Conservation (phyloP, 805 yeast species). For the Suhomyces pyralidae region DNA sequence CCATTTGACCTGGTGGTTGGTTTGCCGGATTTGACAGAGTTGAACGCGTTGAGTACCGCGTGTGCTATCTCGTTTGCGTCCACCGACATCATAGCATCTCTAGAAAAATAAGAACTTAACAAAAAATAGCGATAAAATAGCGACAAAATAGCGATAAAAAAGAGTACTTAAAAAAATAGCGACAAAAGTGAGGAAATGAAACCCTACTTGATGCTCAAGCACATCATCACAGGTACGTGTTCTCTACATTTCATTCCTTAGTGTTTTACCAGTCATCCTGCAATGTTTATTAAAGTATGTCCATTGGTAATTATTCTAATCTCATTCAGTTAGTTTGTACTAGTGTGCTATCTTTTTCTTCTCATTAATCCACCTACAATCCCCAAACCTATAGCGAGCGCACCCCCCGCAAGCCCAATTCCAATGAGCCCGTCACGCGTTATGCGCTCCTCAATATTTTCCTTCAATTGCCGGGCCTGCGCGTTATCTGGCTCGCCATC, state of each 20-base stretch:
- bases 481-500: conserved; percentile 79
- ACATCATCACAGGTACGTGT: too few relatives aligned
- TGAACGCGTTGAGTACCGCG: conserved; percentile 27
- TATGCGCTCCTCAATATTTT: conserved; percentile 77
- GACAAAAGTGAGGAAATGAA: too few relatives aligned
- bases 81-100: too few relatives aligned
- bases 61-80: not conserved
- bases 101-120: too few relatives aligned
- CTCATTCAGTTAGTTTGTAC: not conserved
- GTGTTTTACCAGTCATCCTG: too few relatives aligned
- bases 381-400: conserved; percentile 81
- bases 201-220: too few relatives aligned
- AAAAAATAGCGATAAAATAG: too few relatives aligned
- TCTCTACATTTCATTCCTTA: too few relatives aligned
- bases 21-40: conserved; percentile 44
- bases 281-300: too few relatives aligned
- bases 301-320: too few relatives aligned
- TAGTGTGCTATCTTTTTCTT: conserved; percentile 13
- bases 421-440: conserved; percentile 89
- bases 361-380: conserved; percentile 42
- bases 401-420: conserved; percentile 81
- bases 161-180: too few relatives aligned
- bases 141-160: too few relatives aligned
- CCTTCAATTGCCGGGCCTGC: conserved; percentile 71
- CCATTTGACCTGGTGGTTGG: conserved; percentile 65